Evolutionary conservation across 1,139 yeast species (phyloP).

Genomic region (Debaryomycetaceae sp.): DNA sequence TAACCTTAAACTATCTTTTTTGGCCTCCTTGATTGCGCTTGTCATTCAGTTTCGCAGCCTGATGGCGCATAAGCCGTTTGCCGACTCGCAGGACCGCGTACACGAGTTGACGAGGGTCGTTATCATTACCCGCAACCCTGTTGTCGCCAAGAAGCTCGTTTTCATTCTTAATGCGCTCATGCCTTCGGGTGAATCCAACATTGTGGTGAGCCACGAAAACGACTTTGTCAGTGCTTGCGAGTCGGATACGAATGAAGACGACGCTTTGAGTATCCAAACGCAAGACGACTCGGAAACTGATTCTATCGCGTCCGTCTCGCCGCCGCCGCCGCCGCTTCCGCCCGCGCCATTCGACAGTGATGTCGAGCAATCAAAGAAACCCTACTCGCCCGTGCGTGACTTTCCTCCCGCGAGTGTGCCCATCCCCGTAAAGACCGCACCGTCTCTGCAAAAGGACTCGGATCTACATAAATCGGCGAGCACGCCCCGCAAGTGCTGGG

Average conservation of each 20-base stretch:
- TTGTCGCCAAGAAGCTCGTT: slow-evolving; percentile 48
- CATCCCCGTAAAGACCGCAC: neutral
- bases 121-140: slow-evolving; percentile 49
- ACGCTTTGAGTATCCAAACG: neutral
- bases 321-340: neutral
- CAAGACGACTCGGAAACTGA: slow-evolving; percentile 1
- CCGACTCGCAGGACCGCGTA: slow-evolving; percentile 6
- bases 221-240: neutral
- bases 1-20: slow-evolving; percentile 16
- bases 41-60: slow-evolving; percentile 27
- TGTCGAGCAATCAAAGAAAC: too few species aligned
- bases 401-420: neutral
- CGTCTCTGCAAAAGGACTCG: slow-evolving; percentile 1
- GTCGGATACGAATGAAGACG: neutral
- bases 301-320: neutral
- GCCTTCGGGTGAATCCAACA: slow-evolving; percentile 1
- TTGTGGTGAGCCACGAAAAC: neutral
- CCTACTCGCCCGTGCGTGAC: too few species aligned
- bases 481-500: slow-evolving; percentile 42
- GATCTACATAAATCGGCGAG: slow-evolving; percentile 16
- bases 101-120: slow-evolving; percentile 38
- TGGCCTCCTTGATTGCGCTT: slow-evolving; percentile 37
- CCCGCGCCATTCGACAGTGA: neutral
- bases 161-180: slow-evolving; percentile 41
- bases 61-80: slow-evolving; percentile 24